These are phyloP conservation scores for Termitomyces sp. DNA, from an alignment of 768 basidiomycete genomes.

Conservation along the genomic window DNA sequence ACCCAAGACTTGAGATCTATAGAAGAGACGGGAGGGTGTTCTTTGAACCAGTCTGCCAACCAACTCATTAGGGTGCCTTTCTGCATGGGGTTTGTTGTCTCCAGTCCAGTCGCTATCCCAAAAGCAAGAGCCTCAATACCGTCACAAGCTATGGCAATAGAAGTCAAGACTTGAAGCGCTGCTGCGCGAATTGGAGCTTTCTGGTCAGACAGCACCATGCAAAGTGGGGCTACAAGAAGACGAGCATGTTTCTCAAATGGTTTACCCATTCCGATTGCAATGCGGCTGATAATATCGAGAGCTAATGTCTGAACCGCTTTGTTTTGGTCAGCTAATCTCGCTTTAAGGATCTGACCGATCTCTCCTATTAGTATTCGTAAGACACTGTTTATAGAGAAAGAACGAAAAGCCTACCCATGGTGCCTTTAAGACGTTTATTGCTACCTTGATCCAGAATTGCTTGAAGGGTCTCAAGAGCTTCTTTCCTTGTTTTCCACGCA, in stretches of 20 bases:
- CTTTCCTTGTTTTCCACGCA: conserved; percentile 96
- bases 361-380: conserved; percentile 52
- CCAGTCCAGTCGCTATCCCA: conserved; percentile 75
- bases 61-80: conserved; percentile 75
- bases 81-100: conserved; percentile 83
- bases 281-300: conserved; percentile 83
- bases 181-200: conserved; percentile 81
- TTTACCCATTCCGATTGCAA: conserved; percentile 93
- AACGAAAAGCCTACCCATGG: conserved; percentile 58
- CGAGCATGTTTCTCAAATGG: conserved; percentile 88
- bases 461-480: conserved; percentile 82
- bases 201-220: conserved; percentile 86
- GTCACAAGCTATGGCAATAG: conserved; percentile 81
- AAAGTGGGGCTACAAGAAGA: conserved; percentile 69
- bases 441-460: conserved; percentile 82
- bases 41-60: conserved; percentile 76
- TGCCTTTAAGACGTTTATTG: conserved; percentile 89
- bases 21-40: conserved; percentile 43
- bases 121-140: conserved; percentile 78
- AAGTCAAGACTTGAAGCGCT: conserved; percentile 70
- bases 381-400: conserved; percentile 1
- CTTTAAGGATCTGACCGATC: conserved; percentile 83
- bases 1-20: conserved; percentile 72
- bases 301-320: conserved; percentile 89
- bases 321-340: conserved; percentile 86